Evolutionary conservation across 352 stramenopile species (phyloP).

Genomic region (Globisporangium lucens): DNA sequence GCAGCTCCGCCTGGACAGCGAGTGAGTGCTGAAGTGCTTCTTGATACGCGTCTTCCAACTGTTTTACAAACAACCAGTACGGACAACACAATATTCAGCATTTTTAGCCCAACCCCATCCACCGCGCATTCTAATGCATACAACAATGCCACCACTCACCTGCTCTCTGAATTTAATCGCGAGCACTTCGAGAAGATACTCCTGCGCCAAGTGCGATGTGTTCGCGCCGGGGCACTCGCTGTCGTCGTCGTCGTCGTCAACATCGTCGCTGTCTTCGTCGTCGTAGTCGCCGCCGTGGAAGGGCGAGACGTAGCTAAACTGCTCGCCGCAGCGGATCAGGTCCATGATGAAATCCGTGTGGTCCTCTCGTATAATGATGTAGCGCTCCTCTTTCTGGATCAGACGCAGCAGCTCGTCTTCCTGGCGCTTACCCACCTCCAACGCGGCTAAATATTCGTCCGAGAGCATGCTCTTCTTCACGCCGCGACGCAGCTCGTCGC

Average conservation of each 20-base stretch:
- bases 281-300: slow-evolving; percentile 37
- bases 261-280: slow-evolving; percentile 27
- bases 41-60: slow-evolving; percentile 77
- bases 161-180: slow-evolving; percentile 80
- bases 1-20: slow-evolving; percentile 63
- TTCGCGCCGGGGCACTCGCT: slow-evolving; percentile 69
- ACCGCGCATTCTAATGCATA: neutral
- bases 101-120: no score
- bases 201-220: slow-evolving; percentile 69
- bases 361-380: slow-evolving; percentile 82
- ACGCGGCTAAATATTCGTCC: slow-evolving; percentile 59
- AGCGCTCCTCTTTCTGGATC: slow-evolving; percentile 78
- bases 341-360: slow-evolving; percentile 82
- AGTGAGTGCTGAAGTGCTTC: slow-evolving; percentile 75
- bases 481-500: slow-evolving; percentile 30
- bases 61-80: slow-evolving; percentile 8
- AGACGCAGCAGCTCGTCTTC: slow-evolving; percentile 70
- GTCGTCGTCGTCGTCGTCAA: slow-evolving; percentile 58
- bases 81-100: slow-evolving; percentile 5
- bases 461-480: slow-evolving; percentile 39
- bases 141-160: slow-evolving; percentile 24
- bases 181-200: slow-evolving; percentile 75
- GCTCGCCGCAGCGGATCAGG: slow-evolving; percentile 71
- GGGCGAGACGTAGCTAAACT: slow-evolving; percentile 65
- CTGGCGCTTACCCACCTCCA: slow-evolving; percentile 62